Base-by-base conservation (phyloP, 305 asterid species). In the Fraxinus xanthoxyloides region DNA sequence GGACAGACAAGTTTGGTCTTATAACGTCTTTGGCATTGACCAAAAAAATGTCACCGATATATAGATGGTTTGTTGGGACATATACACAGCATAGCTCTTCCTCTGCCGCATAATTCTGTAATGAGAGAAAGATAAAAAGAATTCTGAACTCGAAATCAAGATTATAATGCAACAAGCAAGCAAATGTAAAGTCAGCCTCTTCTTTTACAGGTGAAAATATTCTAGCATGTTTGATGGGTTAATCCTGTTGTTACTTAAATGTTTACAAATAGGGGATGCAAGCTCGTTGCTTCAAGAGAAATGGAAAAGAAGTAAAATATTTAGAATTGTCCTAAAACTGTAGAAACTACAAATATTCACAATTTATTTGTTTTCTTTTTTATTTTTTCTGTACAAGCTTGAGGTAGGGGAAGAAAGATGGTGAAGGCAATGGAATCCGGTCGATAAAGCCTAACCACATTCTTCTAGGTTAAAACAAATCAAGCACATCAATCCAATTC, bases 51-150 rank as follows among this genome's bases (percentile, higher is more conserved):
- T 69, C 75, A 12, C 75, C 75, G n/a, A 69, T 69, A 12, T 69
- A 69, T 10, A 69, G 75, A 69, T 69, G 36, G 40, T 69, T 69
- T 69, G 75, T 69, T 69, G 75, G 75, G 75, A 69, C 75, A 69
- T 69, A 69, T 19, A 69, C 75, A 13, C 75, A 69, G 75, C 75
- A 69, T 13, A 69, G 75, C 38, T 69, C 75, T 69, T 69, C 75
- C 35, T 69, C 75, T 69, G 38, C 10, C 36, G 10, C 4, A 69
- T 69, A 69, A 30, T 69, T 69, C 75, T 69, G 36, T 13, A 30
- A 69, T 30, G 38, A 28, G 75, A 69, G 21, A 15, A 0, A 26
- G 9, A 67, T 1, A 9, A 1, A 69, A 30, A 54, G 61, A 51
- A 54, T n/a, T 54, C 26, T 54, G 12, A n/a, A 54, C 63, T 54